Evolutionary conservation across 2,329 filamentous ascomycete species (phyloP), one percentile per base, ranked within the genome.

Genomic region (Xylariaceae sp.): DNA sequence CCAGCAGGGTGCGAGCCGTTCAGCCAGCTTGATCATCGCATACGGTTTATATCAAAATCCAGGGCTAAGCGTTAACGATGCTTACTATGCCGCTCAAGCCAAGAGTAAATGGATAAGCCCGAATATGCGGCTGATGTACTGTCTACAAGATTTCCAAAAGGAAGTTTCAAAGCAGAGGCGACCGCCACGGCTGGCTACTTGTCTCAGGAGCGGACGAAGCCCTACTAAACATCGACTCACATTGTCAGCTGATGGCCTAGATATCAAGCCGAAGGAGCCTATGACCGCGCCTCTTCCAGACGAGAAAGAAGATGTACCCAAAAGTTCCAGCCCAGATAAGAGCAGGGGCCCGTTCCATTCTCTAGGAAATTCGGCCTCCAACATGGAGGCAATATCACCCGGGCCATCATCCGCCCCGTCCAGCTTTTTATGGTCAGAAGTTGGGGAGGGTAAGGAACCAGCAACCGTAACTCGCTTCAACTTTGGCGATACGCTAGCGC

Each of bases 121-220:
- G 0, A 95, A 95, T 70, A 95, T 95, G 89, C 89, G 89, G 61
- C 77, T 95, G 61, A 91, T 95, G 79, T 94, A 94, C 77, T 91
- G 89, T 61, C 74, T 95, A 45, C 88, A 92, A 68, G 88, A 92
- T 65, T 92, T 92, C 67, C 83, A 86, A 61, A 86, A 86, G 65
- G 76, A 85, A 46, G 68, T 86, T 2, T 71, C 77, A 1, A 79
- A 76, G 65, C 81, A 75, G 68, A 79, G 73, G 59, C 56, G 71
- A 3, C 64, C 72, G 1, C 69, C 73, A 15, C 72, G 70, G 26
- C 74, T 79, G 57, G 70, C 80, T 61, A 67, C 79, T 65, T 72
- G 77, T 69, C 75, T 71, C 22, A 74, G 76, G 34, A 71, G 71
- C 18, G 80, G 78, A 44, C 74, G 80, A 55, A 83, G 80, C 55